Evolutionary conservation across 768 basidiomycete species (phyloP).

Genomic region (Tulasnella calospora): DNA sequence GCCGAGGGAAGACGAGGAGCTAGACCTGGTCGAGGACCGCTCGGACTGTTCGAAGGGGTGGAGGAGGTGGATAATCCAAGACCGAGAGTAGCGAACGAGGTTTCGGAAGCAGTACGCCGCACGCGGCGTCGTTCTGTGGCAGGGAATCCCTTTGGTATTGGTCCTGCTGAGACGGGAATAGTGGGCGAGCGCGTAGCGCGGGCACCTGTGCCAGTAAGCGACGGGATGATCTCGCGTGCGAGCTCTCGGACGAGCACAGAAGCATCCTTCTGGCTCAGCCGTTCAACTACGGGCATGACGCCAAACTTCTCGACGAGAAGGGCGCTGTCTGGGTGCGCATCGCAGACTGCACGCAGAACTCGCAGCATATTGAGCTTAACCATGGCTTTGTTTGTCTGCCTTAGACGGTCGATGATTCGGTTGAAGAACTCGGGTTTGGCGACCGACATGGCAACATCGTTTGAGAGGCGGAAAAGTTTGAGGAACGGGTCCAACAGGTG

Average conservation of each 20-base stretch:
- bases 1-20: conserved; percentile 9
- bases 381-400: conserved; percentile 68
- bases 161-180: conserved; percentile 41
- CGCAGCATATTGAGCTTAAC: conserved; percentile 86
- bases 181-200: neutral
- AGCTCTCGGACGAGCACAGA: conserved; percentile 88
- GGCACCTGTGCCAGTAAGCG: conserved; percentile 54
- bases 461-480: conserved; percentile 82
- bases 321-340: conserved; percentile 80
- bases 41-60: conserved; percentile 5
- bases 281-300: conserved; percentile 71
- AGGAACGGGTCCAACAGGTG: conserved; percentile 87
- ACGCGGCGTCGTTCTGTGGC: conserved; percentile 40
- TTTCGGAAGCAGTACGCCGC: conserved; percentile 65
- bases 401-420: conserved; percentile 77
- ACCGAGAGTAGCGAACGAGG: conserved; percentile 16
- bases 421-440: conserved; percentile 81
- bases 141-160: neutral
- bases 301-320: conserved; percentile 79
- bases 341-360: conserved; percentile 78
- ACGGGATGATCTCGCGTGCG: conserved; percentile 77
- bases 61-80: conserved; percentile 12
- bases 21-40: neutral
- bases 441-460: conserved; percentile 64
- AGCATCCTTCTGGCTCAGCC: conserved; percentile 76